phyloP scores from a whole-genome alignment of 768 basidiomycete genomes.

The Trametes cubensis region DNA sequence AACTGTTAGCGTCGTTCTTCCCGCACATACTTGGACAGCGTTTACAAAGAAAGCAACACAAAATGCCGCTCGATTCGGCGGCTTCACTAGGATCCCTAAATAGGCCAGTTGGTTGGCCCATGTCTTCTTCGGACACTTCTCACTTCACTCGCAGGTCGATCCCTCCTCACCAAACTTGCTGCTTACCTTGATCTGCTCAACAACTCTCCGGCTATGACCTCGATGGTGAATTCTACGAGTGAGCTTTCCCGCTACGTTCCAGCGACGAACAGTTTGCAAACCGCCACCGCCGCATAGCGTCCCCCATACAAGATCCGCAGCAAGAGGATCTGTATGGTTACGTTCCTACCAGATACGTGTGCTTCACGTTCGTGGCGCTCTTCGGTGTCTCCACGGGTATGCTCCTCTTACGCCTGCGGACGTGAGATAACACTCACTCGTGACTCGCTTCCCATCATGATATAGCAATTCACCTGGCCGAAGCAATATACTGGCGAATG shows the following conservation, averaged over 20 bases:
- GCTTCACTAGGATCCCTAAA: not conserved
- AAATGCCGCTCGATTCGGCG: conserved; percentile 17
- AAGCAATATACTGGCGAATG: conserved; percentile 35
- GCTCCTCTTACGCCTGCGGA: not conserved
- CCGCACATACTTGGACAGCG: conserved; percentile 9
- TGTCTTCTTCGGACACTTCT: conserved; percentile 7
- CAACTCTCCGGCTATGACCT: not conserved
- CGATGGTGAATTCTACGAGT: conserved; percentile 8
- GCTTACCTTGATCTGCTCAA: not conserved
- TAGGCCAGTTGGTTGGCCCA: not conserved
- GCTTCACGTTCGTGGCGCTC: conserved; percentile 21
- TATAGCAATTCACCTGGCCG: conserved; percentile 32
- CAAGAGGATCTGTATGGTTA: conserved; percentile 18
- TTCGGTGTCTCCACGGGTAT: conserved; percentile 25
- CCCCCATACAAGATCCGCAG: not conserved
- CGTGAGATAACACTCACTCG: not conserved
- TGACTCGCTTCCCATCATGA: not conserved
- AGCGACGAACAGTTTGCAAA: not conserved
- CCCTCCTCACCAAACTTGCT: not conserved
- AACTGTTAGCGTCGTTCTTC: not conserved
- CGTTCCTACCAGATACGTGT: conserved; percentile 9
- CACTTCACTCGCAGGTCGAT: conserved; percentile 11
- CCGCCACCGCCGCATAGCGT: not conserved
- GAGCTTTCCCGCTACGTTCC: not conserved
- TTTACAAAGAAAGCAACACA: not conserved